Conservation (phyloP, 768 basidiomycete species). For the Thelephora ganbajun region DNA sequence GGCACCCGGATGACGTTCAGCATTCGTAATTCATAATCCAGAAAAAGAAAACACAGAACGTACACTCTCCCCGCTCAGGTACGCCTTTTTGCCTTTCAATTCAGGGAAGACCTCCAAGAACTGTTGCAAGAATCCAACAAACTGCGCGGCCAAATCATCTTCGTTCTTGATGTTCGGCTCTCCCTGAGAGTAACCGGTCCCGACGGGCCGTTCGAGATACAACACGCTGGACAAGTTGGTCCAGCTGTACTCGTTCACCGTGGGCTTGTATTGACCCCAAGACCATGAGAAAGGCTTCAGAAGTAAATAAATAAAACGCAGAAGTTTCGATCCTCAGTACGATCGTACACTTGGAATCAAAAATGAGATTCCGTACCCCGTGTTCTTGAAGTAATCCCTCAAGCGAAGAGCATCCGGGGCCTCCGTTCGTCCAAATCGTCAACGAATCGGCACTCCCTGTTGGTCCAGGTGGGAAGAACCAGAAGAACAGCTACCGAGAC, state of each 20-base stretch:
- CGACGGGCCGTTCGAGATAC: conserved; percentile 71
- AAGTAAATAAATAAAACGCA: too few species aligned
- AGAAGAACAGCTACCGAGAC: conserved; percentile 52
- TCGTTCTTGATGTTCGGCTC: conserved; percentile 44
- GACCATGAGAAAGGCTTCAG: conserved; percentile 54
- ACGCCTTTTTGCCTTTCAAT: conserved; percentile 58
- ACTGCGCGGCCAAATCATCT: conserved; percentile 39
- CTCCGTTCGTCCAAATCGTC: conserved; percentile 76
- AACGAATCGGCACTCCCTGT: conserved; percentile 61
- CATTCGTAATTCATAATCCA: not conserved
- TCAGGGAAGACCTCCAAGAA: conserved; percentile 66
- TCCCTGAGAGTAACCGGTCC: conserved; percentile 68
- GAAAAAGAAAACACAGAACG: conserved; percentile 12
- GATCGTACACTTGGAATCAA: too few species aligned
- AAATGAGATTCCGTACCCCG: conserved; percentile 31
- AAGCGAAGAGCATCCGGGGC: conserved; percentile 65
- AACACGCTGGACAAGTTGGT: conserved; percentile 65
- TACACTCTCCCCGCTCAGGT: conserved; percentile 63
- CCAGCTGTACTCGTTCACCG: conserved; percentile 57
- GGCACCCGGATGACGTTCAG: not conserved
- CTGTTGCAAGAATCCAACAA: conserved; percentile 54
- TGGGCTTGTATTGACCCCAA: conserved; percentile 48
- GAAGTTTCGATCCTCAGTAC: too few species aligned
- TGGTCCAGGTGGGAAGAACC: conserved; percentile 74
- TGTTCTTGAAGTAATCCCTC: conserved; percentile 65